Conservation (phyloP, 192 early-diverging fungal species). For the Tieghemiomyces parasiticus region DNA sequence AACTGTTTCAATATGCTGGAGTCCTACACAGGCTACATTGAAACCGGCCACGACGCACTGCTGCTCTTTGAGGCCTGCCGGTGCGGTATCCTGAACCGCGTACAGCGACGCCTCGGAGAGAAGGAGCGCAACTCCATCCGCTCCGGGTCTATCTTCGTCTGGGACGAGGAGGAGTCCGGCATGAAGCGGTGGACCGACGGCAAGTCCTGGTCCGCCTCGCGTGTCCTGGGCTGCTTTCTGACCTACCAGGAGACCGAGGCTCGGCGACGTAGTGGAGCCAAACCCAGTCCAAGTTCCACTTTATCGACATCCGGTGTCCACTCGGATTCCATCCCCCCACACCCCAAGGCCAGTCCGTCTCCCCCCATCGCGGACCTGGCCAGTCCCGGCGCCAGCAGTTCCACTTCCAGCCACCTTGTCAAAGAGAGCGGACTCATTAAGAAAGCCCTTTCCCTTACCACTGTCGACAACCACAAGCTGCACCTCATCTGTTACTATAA, state of each 20-base stretch:
- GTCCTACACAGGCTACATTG: constrained; percentile 71
- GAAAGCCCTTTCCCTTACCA: constrained; percentile 76
- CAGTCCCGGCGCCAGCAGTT: too few relatives aligned
- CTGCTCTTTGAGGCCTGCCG: constrained; percentile 84
- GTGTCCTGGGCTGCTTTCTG: constrained; percentile 76
- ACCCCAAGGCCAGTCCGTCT: too few relatives aligned
- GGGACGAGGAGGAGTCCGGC: constrained; percentile 81
- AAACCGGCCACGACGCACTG: constrained; percentile 75
- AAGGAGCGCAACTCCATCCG: constrained; percentile 64
- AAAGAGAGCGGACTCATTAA: constrained; percentile 76
- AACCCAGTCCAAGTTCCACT: too few relatives aligned
- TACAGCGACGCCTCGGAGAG: constrained; percentile 69
- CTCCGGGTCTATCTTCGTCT: constrained; percentile 80
- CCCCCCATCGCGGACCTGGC: too few relatives aligned
- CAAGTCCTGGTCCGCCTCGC: constrained; percentile 75
- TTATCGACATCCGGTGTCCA: too few relatives aligned
- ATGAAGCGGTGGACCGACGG: constrained; percentile 93
- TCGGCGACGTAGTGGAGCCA: constrained; percentile 36
- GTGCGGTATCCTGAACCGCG: constrained; percentile 48
- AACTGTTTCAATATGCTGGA: constrained; percentile 57
- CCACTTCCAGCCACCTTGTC: constrained; percentile 19
- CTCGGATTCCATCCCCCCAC: too few relatives aligned
- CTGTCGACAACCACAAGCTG: constrained; percentile 58
- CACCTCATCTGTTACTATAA: constrained; percentile 87
- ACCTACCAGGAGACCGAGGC: constrained; percentile 77